These are phyloP conservation scores for Colletotrichum sp. DNA, from an alignment of 2,329 filamentous ascomycete species.

Conservation along the genomic window DNA sequence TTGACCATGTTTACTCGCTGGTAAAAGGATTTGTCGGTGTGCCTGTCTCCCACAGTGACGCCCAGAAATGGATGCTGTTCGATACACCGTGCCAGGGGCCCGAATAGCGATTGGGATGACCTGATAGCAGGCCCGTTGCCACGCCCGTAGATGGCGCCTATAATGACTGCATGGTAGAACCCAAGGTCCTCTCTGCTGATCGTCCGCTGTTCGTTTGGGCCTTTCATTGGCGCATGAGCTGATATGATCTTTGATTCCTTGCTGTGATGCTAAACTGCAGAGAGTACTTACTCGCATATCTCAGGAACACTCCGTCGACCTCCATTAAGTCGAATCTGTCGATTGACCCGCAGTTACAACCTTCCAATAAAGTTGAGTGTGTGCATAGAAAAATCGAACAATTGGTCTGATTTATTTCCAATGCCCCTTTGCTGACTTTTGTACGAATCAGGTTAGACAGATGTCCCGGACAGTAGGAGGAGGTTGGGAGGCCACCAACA, in stretches of 20 bases:
- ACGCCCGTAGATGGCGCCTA: conserved; percentile 39
- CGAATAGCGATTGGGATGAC: conserved; percentile 29
- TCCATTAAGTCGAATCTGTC: background rate
- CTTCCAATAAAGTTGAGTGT: background rate
- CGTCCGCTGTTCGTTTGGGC: conserved; percentile 43
- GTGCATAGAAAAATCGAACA: background rate
- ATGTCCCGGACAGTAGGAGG: background rate
- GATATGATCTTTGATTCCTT: background rate
- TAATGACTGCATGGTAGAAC: conserved; percentile 42
- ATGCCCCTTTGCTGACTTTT: background rate
- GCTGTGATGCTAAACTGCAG: background rate
- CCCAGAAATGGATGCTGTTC: conserved; percentile 39
- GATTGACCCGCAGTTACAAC: background rate
- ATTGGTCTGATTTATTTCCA: background rate
- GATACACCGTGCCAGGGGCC: conserved; percentile 41
- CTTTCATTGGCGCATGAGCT: conserved; percentile 23
- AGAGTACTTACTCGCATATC: background rate
- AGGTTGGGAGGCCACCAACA: background rate
- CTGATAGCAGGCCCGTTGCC: conserved; percentile 17
- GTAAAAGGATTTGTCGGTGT: conserved; percentile 41
- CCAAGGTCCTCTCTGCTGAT: conserved; percentile 44
- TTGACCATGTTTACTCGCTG: conserved; percentile 34
- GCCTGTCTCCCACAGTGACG: conserved; percentile 36
- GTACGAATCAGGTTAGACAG: background rate
- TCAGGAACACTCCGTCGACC: background rate